A percentile compares a stretch with the other conserved stretches of the same genome.
Conservation (phyloP, 306 rosid species). For the Bauhinia variegata region DNA sequence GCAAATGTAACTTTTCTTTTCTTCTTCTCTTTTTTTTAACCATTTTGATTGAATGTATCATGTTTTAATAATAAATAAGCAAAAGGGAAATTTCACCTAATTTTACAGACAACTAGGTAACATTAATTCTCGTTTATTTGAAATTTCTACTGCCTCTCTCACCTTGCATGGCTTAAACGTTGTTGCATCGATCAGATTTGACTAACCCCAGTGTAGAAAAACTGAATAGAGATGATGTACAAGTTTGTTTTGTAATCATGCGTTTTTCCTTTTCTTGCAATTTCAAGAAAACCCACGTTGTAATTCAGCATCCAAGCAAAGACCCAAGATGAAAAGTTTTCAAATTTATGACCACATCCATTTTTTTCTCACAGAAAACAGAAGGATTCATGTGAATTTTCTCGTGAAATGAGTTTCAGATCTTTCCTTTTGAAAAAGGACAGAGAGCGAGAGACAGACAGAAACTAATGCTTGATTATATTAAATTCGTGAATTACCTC, state of each 20-base stretch:
- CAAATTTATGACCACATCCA: constrained; percentile 3
- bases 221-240: background rate
- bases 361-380: constrained; percentile 30
- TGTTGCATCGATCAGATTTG: constrained; percentile 49
- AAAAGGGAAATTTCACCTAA: constrained; percentile 45
- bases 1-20: constrained; percentile 35
- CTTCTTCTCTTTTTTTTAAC: constrained; percentile 33
- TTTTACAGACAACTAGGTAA: constrained; percentile 50
- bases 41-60: constrained; percentile 47
- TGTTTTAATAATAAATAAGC: constrained; percentile 13
- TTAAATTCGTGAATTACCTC: constrained; percentile 23
- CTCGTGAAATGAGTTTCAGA: constrained; percentile 7
- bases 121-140: constrained; percentile 18
- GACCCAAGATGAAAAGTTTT: constrained; percentile 23
- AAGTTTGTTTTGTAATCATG: constrained; percentile 1
- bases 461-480: constrained; percentile 9
- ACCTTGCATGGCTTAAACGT: constrained; percentile 66
- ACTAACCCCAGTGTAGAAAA: background rate
- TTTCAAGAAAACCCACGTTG: constrained; percentile 35
- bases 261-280: background rate
- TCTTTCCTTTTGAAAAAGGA: constrained; percentile 20
- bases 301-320: constrained; percentile 20
- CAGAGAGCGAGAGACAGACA: no score
- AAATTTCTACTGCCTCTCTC: constrained; percentile 28
- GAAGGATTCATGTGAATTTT: constrained; percentile 27